These are phyloP conservation scores for Domatiomyces catenatus DNA, from an alignment of 2,329 filamentous ascomycete species.

Conservation along the genomic window DNA sequence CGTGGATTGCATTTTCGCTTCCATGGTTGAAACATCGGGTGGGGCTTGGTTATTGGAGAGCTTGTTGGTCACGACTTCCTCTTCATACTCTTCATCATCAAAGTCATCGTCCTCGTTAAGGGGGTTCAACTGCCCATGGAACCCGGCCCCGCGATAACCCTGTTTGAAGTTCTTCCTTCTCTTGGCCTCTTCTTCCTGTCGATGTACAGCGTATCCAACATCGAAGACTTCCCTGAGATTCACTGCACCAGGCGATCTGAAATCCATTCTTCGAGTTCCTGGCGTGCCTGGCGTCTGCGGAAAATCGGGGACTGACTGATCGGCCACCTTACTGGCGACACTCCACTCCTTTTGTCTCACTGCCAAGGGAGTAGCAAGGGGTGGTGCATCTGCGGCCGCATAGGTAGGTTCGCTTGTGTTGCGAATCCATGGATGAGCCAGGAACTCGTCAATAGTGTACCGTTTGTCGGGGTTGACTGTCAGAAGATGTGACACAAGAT, in stretches of 20 bases:
- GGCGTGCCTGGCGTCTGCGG: conserved; percentile 31
- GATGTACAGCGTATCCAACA: conserved; percentile 91
- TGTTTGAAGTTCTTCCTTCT: conserved; percentile 69
- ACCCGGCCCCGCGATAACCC: conserved; percentile 44
- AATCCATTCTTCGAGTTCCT: conserved; percentile 58
- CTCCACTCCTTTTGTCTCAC: conserved; percentile 42
- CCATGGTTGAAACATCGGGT: conserved; percentile 54
- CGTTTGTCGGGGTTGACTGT: conserved; percentile 92
- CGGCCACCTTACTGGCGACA: conserved; percentile 41
- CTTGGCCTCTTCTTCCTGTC: conserved; percentile 91
- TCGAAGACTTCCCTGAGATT: conserved; percentile 96
- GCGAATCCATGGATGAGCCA: conserved; percentile 87
- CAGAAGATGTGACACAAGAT: conserved; percentile 81
- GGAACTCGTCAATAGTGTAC: conserved; percentile 82
- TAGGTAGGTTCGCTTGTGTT: conserved; percentile 52
- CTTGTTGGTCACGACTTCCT: conserved; percentile 36
- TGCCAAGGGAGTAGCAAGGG: conserved; percentile 50
- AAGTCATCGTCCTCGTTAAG: conserved; percentile 51
- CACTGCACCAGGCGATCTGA: conserved; percentile 85
- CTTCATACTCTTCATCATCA: conserved; percentile 50
- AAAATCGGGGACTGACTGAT: conserved; percentile 34
- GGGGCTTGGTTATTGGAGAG: conserved; percentile 49
- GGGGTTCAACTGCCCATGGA: conserved; percentile 45
- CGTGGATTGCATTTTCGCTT: conserved; percentile 74
- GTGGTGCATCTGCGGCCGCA: conserved; percentile 53